Conservation (phyloP, 2,329 filamentous ascomycete genomes). For the Fusarium keratoplasticum region DNA sequence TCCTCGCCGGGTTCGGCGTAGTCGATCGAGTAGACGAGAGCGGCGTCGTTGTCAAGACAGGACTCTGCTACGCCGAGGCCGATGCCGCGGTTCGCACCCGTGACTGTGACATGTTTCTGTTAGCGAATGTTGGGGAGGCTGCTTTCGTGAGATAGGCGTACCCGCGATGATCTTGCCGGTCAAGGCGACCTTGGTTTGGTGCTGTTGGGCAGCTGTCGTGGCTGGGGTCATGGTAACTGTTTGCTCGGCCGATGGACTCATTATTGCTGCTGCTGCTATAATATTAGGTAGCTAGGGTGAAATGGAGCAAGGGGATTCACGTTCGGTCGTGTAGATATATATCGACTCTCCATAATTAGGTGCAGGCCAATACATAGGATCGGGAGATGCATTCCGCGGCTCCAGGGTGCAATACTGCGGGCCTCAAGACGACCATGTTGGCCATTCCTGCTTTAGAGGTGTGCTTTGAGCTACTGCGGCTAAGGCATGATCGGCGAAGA, state of each 20-base stretch:
- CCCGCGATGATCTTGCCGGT: constrained; percentile 18
- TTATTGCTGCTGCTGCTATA: background rate
- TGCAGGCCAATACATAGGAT: background rate
- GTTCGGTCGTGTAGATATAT: background rate
- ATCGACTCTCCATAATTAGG: background rate
- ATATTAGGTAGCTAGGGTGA: background rate
- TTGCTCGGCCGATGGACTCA: background rate
- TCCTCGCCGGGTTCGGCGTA: constrained; percentile 41
- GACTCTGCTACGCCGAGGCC: constrained; percentile 60
- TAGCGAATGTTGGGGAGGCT: no score
- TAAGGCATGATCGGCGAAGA: background rate
- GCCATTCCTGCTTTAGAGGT: background rate
- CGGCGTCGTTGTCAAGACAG: constrained; percentile 58
- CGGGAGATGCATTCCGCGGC: background rate
- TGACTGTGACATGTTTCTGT: constrained; percentile 40
- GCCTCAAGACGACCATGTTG: no score
- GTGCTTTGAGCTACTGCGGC: background rate
- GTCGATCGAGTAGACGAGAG: constrained; percentile 44
- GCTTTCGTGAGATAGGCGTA: background rate
- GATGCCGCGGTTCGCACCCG: constrained; percentile 59
- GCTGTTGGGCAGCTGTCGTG: background rate
- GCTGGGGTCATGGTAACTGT: background rate
- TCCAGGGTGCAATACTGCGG: background rate
- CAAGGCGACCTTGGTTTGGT: constrained; percentile 15
- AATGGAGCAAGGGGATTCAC: background rate